Evolutionary conservation across 2,329 filamentous ascomycete species (phyloP), one percentile per base, ranked within the genome.

Genomic region (Whalleya microplaca): DNA sequence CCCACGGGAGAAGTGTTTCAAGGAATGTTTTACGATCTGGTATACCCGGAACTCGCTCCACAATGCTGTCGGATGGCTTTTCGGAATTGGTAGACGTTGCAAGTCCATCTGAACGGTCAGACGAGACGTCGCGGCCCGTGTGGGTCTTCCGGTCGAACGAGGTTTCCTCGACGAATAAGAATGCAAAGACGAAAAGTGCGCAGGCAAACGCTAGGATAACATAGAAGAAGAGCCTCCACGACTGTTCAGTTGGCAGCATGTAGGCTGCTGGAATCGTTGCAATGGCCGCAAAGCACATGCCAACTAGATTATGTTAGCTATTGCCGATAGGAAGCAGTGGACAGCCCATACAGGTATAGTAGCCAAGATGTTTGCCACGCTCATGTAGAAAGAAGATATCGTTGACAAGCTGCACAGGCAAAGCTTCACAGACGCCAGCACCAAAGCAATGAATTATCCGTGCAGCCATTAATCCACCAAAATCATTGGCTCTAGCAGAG

Each of bases 201-300:
- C 70, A 71, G 1, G 79, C 76, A 50, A 86, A 85, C 2, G 82
- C 84, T 46, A 83, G 76, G 58, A 81, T 78, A 51, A 86, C 83
- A 66, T 85, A 85, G 73, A 86, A 86, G 72, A 82, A 86, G 0
- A 86, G 76, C 16, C 80, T 75, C 83, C 83, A 86, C 6, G 82
- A 84, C 64, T 83, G 80, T 9, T 81, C 80, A 1, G 76, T 82
- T 0, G 78, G 76, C 6, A 86, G 78, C 83, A 86, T 86, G 67
- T 85, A 86, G 12, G 83, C 82, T 1, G 84, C 82, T 47, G 82
- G 84, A 1, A 86, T 72, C 0, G 84, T 82, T 1, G 82, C 82
- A 0, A 80, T 81, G 0, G 81, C 73, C 3, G 82, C 83, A 10
- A 84, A 75, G 62, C 82, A 85, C 42, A 86, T 76, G 48, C 78